Evolutionary conservation across 306 rosid species (phyloP), one percentile per base, ranked within the genome.

Genomic region (Quercus bicolor): DNA sequence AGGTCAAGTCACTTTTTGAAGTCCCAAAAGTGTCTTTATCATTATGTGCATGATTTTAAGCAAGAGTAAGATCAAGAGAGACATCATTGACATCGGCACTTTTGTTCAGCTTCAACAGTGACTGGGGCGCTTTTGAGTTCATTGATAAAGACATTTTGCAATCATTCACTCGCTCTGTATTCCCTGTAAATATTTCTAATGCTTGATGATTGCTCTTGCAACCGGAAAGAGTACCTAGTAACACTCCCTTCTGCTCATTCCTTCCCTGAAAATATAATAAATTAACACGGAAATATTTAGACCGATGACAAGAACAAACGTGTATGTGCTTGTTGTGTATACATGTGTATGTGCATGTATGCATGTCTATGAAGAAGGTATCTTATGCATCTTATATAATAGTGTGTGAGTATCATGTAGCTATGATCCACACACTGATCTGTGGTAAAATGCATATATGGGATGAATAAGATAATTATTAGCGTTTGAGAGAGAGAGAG

Each of bases 51-150:
- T n/a, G 81, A 45, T 68, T 76, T 75, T 56, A 82, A 81, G 78
- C 45, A 48, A 88, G 97, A 64, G 87, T 88, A 59, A 92, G 94
- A 74, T 90, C 87, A 78, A 88, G 90, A 73, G 93, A 88, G 75
- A 88, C 85, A 78, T 85, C 86, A 85, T 86, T 80, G 3, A 33
- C 75, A 56, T 69, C 75, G 57, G 84, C 69, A 78, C 74, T 69
- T 48, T 70, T 26, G 69, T 54, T 72, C 64, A 26, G 80, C 76
- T 77, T 80, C 72, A 79, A 43, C 73, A 24, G 40, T 53, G 83
- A 68, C 75, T n/a, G 81, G 2, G 80, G 73, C 29, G 43, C 64
- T 40, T 74, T 84, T 52, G 88, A 69, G 75, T 77, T 86, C 77
- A 78, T 65, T 70, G 91, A 81, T 57, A 76, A 80, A 60, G 89